Conservation (phyloP, 768 basidiomycete species). For the Trametes elegans region DNA sequence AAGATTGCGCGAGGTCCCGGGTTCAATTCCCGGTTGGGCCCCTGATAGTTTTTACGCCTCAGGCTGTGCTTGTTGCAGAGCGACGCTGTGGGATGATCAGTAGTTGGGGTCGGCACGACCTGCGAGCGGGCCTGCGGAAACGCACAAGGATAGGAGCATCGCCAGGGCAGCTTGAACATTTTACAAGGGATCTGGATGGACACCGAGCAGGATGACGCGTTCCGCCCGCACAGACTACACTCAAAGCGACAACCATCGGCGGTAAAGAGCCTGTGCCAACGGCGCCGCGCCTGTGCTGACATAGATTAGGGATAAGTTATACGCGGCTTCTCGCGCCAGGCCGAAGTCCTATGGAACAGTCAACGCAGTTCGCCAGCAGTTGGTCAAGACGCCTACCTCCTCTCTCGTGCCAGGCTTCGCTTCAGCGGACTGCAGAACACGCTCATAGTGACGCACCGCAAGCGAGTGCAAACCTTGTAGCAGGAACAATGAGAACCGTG, state of each 20-base stretch:
- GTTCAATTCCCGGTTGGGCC: slow-evolving; percentile 15
- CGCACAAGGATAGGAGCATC: neutral
- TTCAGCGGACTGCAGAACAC: slow-evolving; percentile 64
- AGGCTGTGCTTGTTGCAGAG: neutral
- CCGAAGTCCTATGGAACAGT: slow-evolving; percentile 39
- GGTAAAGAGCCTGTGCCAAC: slow-evolving; percentile 67
- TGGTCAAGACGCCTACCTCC: slow-evolving; percentile 29
- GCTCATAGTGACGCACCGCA: slow-evolving; percentile 83
- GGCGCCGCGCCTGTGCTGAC: slow-evolving; percentile 73
- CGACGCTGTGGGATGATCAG: too few species aligned
- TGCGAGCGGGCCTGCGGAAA: neutral
- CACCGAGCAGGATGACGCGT: neutral
- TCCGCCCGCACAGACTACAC: too few species aligned
- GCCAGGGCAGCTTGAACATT: neutral
- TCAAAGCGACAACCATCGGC: slow-evolving; percentile 81
- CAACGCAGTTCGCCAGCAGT: neutral
- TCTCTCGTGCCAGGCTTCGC: slow-evolving; percentile 32
- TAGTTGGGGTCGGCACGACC: neutral
- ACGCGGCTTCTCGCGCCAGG: slow-evolving; percentile 76
- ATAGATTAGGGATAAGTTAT: slow-evolving; percentile 84
- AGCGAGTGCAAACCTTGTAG: slow-evolving; percentile 75
- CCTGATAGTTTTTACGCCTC: neutral
- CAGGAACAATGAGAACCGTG: neutral
- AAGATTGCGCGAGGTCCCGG: slow-evolving; percentile 13
- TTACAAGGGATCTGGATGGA: neutral